Conservation (phyloP, 345 rosid species). For the Noccaea bulbosa region DNA sequence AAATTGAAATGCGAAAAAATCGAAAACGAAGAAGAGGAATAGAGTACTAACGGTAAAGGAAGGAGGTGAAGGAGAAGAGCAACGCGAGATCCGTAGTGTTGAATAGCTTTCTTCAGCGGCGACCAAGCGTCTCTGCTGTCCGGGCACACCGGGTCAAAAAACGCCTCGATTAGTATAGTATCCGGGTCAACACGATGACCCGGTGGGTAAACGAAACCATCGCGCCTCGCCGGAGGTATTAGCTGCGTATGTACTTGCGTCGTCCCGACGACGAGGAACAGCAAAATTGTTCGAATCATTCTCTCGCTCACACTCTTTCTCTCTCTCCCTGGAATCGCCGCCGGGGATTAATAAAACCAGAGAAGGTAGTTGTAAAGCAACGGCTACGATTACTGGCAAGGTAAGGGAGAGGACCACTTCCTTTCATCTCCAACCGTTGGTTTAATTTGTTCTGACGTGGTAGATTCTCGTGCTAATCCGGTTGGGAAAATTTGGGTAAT, state of each 20-base stretch:
- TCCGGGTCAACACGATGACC: slow-evolving; percentile 37
- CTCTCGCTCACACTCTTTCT: slow-evolving; percentile 12
- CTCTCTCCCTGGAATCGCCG: not conserved
- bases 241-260: slow-evolving; percentile 31
- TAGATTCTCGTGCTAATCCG: not conserved
- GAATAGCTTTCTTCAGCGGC: slow-evolving; percentile 33
- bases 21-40: not conserved
- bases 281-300: slow-evolving; percentile 30
- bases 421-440: slow-evolving; percentile 20
- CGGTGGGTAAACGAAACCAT: slow-evolving; percentile 42
- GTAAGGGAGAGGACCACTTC: slow-evolving; percentile 17
- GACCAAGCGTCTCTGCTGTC: slow-evolving; percentile 46
- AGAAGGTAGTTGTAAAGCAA: slow-evolving; percentile 23
- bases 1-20: not conserved
- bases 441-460: slow-evolving; percentile 23
- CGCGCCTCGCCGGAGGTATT: slow-evolving; percentile 40
- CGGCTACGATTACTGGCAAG: slow-evolving; percentile 33
- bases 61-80: slow-evolving; percentile 40
- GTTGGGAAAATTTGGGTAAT: not conserved
- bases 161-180: slow-evolving; percentile 40
- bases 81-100: slow-evolving; percentile 44
- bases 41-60: slow-evolving; percentile 45
- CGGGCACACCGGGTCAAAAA: slow-evolving; percentile 43
- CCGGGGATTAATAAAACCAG: not conserved
- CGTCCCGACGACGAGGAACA: slow-evolving; percentile 19